Conservation (phyloP, 441 rosid genomes). For the Croton laevigatus region DNA sequence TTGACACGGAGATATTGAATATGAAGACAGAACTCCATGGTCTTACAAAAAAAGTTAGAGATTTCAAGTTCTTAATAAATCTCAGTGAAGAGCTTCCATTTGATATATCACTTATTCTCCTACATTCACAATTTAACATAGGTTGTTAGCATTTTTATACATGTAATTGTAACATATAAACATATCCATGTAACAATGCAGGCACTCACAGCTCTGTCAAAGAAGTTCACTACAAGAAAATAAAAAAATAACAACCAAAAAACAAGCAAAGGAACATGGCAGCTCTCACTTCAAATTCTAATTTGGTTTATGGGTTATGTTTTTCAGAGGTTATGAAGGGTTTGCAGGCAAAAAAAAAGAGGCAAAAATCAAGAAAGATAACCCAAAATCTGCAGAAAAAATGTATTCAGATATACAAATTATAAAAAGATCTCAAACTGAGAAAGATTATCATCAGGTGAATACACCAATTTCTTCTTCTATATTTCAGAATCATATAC, state of each 20-base stretch:
- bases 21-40: slow-evolving; percentile 10
- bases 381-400: slow-evolving; percentile 31
- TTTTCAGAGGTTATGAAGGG: slow-evolving; percentile 78
- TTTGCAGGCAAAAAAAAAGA: slow-evolving; percentile 60
- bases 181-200: background rate
- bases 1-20: background rate
- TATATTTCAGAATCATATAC: no score
- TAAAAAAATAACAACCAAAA: no score
- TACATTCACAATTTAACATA: slow-evolving; percentile 17
- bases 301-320: slow-evolving; percentile 14
- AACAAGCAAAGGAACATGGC: no score
- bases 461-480: background rate
- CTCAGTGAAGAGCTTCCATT: slow-evolving; percentile 49
- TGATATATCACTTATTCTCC: slow-evolving; percentile 60
- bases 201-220: slow-evolving; percentile 60
- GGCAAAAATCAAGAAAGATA: slow-evolving; percentile 51
- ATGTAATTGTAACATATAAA: background rate
- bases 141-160: background rate
- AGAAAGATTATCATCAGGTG: slow-evolving; percentile 47
- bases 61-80: slow-evolving; percentile 47
- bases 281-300: no score
- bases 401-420: slow-evolving; percentile 20
- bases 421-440: slow-evolving; percentile 38
- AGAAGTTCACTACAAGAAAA: no score
- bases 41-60: slow-evolving; percentile 49